These are phyloP conservation scores for Cyclostephanos tholiformis DNA, from an alignment of 108 stramenopile genomes.

Conservation along the genomic window DNA sequence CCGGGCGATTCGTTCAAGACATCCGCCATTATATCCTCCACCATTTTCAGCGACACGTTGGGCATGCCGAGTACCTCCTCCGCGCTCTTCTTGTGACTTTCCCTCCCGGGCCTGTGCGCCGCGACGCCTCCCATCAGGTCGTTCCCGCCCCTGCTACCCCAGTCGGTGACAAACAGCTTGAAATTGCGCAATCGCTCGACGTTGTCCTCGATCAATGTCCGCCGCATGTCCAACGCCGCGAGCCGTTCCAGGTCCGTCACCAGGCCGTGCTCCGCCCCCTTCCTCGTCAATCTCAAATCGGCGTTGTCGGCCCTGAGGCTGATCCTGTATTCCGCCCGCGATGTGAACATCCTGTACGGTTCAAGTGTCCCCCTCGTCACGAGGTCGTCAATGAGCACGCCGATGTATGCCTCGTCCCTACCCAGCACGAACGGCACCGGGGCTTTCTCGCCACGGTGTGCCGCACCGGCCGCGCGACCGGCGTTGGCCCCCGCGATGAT, in stretches of 20 bases:
- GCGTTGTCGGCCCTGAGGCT: slow-evolving; percentile 95
- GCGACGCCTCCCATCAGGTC: slow-evolving; percentile 80
- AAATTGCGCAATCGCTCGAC: slow-evolving; percentile 65
- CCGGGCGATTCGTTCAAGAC: slow-evolving; percentile 29
- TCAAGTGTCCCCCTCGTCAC: slow-evolving; percentile 93
- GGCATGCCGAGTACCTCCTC: slow-evolving; percentile 90
- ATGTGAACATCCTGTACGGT: slow-evolving; percentile 99
- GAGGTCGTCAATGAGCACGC: slow-evolving; percentile 97
- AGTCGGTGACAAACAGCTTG: slow-evolving; percentile 78
- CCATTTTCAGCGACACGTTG: slow-evolving; percentile 74
- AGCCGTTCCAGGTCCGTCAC: slow-evolving; percentile 83
- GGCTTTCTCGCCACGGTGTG: slow-evolving; percentile 49
- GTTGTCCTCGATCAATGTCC: slow-evolving; percentile 71
- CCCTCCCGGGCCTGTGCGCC: slow-evolving; percentile 52
- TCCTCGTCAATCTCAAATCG: slow-evolving; percentile 91
- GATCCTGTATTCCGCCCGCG: slow-evolving; percentile 94
- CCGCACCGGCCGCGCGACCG: slow-evolving; percentile 68
- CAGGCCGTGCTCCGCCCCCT: slow-evolving; percentile 90
- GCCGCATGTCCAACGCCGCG: slow-evolving; percentile 76
- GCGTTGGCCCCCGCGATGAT: slow-evolving; percentile 95
- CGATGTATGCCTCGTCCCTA: slow-evolving; percentile 96
- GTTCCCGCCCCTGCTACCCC: slow-evolving; percentile 76
- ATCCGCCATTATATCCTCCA: slow-evolving; percentile 78
- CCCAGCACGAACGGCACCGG: slow-evolving; percentile 87
- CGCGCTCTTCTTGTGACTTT: slow-evolving; percentile 84